Evolutionary conservation across 2,329 filamentous ascomycete genomes (phyloP), one percentile per base, ranked within the genome.

Genomic region (Cladorrhinum sp.): DNA sequence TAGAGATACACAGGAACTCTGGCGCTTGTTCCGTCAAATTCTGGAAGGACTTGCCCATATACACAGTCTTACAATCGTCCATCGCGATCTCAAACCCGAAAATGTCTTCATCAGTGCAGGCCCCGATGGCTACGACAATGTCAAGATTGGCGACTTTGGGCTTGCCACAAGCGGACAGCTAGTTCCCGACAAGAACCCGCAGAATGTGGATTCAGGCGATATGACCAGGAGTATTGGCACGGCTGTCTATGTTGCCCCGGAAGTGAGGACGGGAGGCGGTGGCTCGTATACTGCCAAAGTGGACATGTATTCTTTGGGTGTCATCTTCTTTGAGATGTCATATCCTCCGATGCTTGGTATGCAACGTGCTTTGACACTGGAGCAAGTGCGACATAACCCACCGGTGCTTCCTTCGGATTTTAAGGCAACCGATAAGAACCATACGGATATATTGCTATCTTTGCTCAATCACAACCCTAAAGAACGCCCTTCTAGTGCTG

Each of bases 251-350:
- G 90, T 96, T 59, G 95, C 95, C 0, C 95, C 95, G 0, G 95
- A 99, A 74, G 85, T 99, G 59, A 87, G 90, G 62, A 92, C 91
- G 1, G 84, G 84, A 5, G 87, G 87, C 5, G 83, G 83, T 29
- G 89, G 89, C 2, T 87, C 87, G 63, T 98, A 98, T 72, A 96
- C 91, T 62, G 88, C 91, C 60, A 98, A 97, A 74, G 93, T 98
- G 1, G 95, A 99, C 83, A 98, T 99, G 93, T 99, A 95, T 72
- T 97, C 93, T 0, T 81, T 99, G 48, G 95, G 95, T 0, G 90
- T 99, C 64, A 98, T 99, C 60, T 96, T 99, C 76, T 98, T 97
- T 67, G 95, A 99, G 75, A 99, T 99, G 95, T 96, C 90, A 70
- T 93, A 87, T 65, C 75, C 79, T 32, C 80, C 85, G 0, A 79